A percentile compares a stretch with the other conserved stretches of the same genome.
phyloP scores from a whole-genome alignment of 352 stramenopile genomes.

The Phytophthora ramorum region DNA sequence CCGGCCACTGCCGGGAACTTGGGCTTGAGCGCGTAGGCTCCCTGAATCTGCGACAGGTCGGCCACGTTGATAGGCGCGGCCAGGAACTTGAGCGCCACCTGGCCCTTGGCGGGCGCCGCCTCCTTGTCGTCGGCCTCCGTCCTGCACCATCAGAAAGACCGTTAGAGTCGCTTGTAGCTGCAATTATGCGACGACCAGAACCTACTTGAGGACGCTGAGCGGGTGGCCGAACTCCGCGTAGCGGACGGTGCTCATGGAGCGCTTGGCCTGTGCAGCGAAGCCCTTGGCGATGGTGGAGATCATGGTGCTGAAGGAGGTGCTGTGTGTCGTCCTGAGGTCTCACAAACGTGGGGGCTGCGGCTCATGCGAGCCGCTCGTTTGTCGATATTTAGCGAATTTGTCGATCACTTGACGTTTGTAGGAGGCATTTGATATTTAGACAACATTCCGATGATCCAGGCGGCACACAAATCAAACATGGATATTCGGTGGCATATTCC shows the following conservation, averaged over 20 bases:
- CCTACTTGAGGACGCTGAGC: conserved; percentile 68
- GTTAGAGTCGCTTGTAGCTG: neutral
- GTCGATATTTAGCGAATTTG: conserved; percentile 9
- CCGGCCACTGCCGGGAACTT: conserved; percentile 81
- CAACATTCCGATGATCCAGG: conserved; percentile 28
- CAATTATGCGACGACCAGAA: neutral
- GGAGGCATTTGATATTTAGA: conserved; percentile 12
- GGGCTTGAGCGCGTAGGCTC: conserved; percentile 81
- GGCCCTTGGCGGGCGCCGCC: conserved; percentile 46
- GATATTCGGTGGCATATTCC: neutral
- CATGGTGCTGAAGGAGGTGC: conserved; percentile 39
- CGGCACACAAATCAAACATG: neutral
- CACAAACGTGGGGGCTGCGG: conserved; percentile 13
- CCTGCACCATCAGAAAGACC: conserved; percentile 35
- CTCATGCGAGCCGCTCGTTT: conserved; percentile 24
- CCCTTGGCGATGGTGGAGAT: conserved; percentile 69
- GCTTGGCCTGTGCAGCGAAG: conserved; percentile 48
- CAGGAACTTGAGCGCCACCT: conserved; percentile 91
- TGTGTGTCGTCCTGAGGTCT: conserved; percentile 1
- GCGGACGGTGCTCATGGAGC: conserved; percentile 78
- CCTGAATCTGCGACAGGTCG: conserved; percentile 90
- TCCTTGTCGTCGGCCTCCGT: conserved; percentile 75
- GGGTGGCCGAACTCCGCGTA: conserved; percentile 81
- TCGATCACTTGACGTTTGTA: conserved; percentile 15
- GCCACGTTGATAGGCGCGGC: conserved; percentile 90